Evolutionary conservation across 768 basidiomycete species (phyloP).

Genomic region (Rhizopogon salebrosus): DNA sequence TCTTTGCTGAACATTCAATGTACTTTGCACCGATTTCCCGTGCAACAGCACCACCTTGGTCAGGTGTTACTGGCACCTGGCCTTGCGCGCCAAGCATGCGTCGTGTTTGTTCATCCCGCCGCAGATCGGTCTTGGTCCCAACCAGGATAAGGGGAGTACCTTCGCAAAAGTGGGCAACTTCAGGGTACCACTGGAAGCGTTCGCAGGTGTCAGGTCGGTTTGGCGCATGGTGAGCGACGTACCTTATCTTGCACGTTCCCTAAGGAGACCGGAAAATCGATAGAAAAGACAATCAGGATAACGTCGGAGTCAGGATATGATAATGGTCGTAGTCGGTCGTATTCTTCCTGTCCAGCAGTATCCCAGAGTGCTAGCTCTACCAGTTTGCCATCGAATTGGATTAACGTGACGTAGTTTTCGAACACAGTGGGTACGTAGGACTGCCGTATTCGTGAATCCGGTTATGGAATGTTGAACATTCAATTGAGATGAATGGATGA

Average conservation of each 20-base stretch:
- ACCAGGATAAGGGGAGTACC: slow-evolving; percentile 87
- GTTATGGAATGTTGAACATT: slow-evolving; percentile 8
- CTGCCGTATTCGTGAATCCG: slow-evolving; percentile 32
- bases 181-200: slow-evolving; percentile 75
- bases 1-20: slow-evolving; percentile 91
- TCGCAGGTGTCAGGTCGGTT: not conserved
- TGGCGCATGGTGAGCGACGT: slow-evolving; percentile 12
- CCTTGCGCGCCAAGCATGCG: slow-evolving; percentile 90
- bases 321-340: slow-evolving; percentile 81
- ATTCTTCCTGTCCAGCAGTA: slow-evolving; percentile 96
- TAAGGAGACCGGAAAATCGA: slow-evolving; percentile 89
- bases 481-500: not conserved
- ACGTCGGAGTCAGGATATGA: slow-evolving; percentile 88
- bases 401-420: slow-evolving; percentile 89
- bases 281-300: slow-evolving; percentile 90
- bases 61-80: slow-evolving; percentile 69
- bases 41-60: slow-evolving; percentile 82
- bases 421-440: slow-evolving; percentile 92
- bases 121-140: slow-evolving; percentile 90
- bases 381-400: slow-evolving; percentile 80
- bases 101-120: slow-evolving; percentile 79
- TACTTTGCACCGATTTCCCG: slow-evolving; percentile 92
- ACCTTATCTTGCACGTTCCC: slow-evolving; percentile 91
- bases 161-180: slow-evolving; percentile 90
- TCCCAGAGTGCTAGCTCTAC: slow-evolving; percentile 98